phyloP scores from a whole-genome alignment of 768 basidiomycete species.

The Suillus discolor region DNA sequence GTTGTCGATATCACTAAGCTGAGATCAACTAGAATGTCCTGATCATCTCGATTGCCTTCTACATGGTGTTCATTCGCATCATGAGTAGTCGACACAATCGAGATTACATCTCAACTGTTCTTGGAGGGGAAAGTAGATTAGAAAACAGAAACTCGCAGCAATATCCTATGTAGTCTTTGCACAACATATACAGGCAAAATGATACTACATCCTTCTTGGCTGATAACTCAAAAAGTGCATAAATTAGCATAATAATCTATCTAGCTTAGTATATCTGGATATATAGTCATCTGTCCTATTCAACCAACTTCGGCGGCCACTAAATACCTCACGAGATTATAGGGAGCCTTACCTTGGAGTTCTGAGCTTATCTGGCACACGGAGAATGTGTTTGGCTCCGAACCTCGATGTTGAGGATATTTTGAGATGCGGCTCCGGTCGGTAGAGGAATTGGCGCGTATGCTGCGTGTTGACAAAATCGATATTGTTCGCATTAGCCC shows the following conservation, averaged over 20 bases:
- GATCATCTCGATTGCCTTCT: slow-evolving; percentile 15
- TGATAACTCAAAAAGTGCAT: not conserved
- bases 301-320: too few species aligned
- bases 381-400: not conserved
- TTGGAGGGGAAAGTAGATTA: not conserved
- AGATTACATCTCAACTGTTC: not conserved
- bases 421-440: not conserved
- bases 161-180: not conserved
- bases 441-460: not conserved
- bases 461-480: not conserved
- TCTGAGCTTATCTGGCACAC: not conserved
- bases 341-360: not conserved
- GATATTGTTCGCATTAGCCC: not conserved
- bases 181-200: not conserved
- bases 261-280: not conserved
- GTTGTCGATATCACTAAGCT: not conserved
- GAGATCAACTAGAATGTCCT: not conserved
- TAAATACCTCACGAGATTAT: not conserved
- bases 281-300: not conserved
- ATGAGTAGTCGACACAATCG: not conserved
- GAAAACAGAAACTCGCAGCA: not conserved
- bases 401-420: not conserved
- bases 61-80: slow-evolving; percentile 14
- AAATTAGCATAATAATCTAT: not conserved
- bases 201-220: not conserved